Evolutionary conservation across 2,329 filamentous ascomycete genomes (phyloP).

Genomic region (Aquanectria penicillioides): DNA sequence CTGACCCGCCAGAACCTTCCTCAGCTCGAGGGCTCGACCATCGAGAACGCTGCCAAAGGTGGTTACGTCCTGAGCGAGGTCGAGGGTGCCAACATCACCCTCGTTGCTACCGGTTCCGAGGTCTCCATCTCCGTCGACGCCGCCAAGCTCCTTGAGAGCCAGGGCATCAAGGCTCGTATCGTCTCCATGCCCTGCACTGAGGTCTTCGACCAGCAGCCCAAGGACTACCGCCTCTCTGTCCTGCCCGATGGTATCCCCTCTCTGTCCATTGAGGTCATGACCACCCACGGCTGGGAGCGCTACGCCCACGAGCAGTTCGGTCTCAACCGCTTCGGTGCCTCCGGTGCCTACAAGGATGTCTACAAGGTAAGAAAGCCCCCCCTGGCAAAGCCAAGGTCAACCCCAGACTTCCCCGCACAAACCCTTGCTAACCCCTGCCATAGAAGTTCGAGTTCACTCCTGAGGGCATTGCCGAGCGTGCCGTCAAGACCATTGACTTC

Average conservation of each 20-base stretch:
- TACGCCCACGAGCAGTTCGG: conserved; percentile 99
- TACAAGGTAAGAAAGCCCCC: conserved; percentile 77
- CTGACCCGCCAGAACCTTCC: conserved; percentile 98
- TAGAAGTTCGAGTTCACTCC: conserved; percentile 99
- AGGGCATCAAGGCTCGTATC: conserved; percentile 87
- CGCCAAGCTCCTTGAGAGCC: conserved; percentile 89
- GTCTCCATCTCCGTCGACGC: conserved; percentile 94
- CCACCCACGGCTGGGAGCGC: conserved; percentile 97
- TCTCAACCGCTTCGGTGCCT: conserved; percentile 98
- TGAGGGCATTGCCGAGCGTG: conserved; percentile 95
- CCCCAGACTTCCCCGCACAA: neutral
- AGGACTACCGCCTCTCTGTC: conserved; percentile 94
- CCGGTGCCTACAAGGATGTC: conserved; percentile 96
- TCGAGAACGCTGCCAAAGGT: conserved; percentile 92
- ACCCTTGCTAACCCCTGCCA: conserved; percentile 49
- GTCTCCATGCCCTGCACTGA: conserved; percentile 97
- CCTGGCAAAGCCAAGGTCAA: conserved; percentile 13
- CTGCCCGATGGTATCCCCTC: conserved; percentile 94
- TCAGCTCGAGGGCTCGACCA: conserved; percentile 92
- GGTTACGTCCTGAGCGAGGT: conserved; percentile 91
- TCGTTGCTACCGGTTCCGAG: conserved; percentile 96
- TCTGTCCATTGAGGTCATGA: conserved; percentile 95
- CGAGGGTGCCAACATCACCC: conserved; percentile 84
- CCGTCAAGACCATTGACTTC: conserved; percentile 91
- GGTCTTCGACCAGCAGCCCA: conserved; percentile 92